Evolutionary conservation across 2,329 filamentous ascomycete genomes (phyloP), one percentile per base, ranked within the genome.

Genomic region (Penicillium decumbens): DNA sequence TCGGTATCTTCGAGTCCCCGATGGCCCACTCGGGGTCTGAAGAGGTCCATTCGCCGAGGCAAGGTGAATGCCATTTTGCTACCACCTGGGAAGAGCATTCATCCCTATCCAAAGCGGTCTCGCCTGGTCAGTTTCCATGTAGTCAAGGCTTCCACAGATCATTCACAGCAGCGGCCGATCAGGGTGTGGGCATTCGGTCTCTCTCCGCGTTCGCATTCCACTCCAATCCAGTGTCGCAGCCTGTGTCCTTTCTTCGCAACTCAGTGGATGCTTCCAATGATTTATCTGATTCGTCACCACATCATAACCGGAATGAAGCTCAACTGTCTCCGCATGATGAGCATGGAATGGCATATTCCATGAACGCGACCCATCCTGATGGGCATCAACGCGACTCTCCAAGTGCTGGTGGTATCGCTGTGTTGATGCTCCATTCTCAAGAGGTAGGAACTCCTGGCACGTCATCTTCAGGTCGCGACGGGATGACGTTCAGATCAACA

Each of bases 201-300:
- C 51, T 68, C 3, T 55, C 61, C 15, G 50, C 58, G 6, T 66
- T 70, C 38, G 54, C 51, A n/a, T 65, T 69, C 23, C 63, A 65
- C 23, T 55, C 63, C 27, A 65, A 57, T 38, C 56, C 61, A 1
- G 63, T 69, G 3, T 64, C 68, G 3, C 65, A 66, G 41, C 65
- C 67, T 28, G 61, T 67, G 3, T 72, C 71, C 1, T 72, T 66
- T 43, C 53, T 69, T 30, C 66, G 64, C 6, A 63, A 65, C 13
- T 53, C 64, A 4, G 40, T 57, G 3, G 54, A 69, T 55, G 23
- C 70, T 64, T 29, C 76, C 69, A 24, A 62, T 69, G 49, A 78
- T 69, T 15, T 20, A n/a, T 44, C 52, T 4, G 47, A 41, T 3
- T 72, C n/a, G 10, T 53, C 38, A 23, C 50, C 29, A 28, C 51